Evolutionary conservation across 164 flowering plant species (phyloP).

Genomic region (Paratinospora sagittata): DNA sequence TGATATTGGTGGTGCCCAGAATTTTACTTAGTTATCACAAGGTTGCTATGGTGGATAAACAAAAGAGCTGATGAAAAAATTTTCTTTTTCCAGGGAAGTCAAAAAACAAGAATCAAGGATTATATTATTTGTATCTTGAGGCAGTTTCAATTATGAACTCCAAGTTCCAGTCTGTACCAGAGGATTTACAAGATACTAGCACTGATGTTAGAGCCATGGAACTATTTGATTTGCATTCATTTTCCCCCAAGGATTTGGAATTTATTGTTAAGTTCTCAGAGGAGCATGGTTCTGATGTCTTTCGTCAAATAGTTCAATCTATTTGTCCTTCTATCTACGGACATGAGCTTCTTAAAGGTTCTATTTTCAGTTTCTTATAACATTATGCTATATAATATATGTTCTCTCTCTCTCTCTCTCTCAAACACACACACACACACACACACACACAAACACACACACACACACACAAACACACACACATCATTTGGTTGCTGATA

Average conservation of each 20-base stretch:
- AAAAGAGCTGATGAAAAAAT: background rate
- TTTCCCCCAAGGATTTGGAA: constrained; percentile 83
- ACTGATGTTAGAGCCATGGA: constrained; percentile 45
- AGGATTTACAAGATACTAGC: constrained; percentile 45
- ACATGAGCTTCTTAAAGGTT: constrained; percentile 97
- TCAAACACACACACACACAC: too few species aligned
- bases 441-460: too few species aligned
- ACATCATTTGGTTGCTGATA: background rate
- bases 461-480: too few species aligned
- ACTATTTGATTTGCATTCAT: constrained; percentile 61
- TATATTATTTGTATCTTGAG: constrained; percentile 86
- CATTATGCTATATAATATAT: background rate
- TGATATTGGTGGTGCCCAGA: background rate
- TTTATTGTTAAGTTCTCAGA: constrained; percentile 75
- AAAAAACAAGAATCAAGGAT: constrained; percentile 74
- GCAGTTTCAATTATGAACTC: constrained; percentile 80
- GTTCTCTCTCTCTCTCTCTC: background rate
- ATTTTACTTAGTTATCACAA: background rate
- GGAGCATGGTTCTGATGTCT: constrained; percentile 79
- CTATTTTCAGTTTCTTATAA: background rate
- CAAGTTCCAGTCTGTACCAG: constrained; percentile 56
- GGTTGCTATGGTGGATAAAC: background rate
- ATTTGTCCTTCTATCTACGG: constrained; percentile 97
- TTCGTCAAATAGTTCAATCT: constrained; percentile 86
- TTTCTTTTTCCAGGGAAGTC: constrained; percentile 62